Evolutionary conservation across 768 basidiomycete species (phyloP).

Genomic region (Tricholoma furcatifolium): DNA sequence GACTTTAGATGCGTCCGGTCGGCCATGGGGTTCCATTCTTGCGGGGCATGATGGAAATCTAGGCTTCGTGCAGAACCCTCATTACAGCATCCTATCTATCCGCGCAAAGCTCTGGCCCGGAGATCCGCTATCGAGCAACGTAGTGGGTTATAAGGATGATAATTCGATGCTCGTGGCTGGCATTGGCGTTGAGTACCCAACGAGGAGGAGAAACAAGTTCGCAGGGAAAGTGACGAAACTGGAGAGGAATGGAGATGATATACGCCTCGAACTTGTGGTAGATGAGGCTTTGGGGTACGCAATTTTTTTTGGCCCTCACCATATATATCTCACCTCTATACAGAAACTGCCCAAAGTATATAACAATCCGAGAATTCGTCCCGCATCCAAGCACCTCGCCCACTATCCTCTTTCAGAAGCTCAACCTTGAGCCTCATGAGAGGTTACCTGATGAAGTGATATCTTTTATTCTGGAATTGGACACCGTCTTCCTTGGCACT

Average conservation of each 20-base stretch:
- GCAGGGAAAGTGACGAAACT: constrained; percentile 44
- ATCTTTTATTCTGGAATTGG: constrained; percentile 43
- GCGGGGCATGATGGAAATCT: constrained; percentile 41
- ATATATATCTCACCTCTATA: background rate
- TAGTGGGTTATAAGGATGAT: constrained; percentile 12
- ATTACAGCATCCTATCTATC: constrained; percentile 36
- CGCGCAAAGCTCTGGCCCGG: constrained; percentile 48
- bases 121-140: constrained; percentile 49
- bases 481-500: constrained; percentile 58
- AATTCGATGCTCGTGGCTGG: constrained; percentile 44
- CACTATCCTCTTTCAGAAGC: constrained; percentile 31
- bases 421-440: constrained; percentile 31
- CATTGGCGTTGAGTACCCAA: constrained; percentile 57
- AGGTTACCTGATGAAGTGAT: constrained; percentile 51
- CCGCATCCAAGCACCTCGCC: constrained; percentile 41
- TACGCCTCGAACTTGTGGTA: constrained; percentile 43
- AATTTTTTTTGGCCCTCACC: background rate
- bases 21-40: constrained; percentile 63
- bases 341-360: constrained; percentile 73
- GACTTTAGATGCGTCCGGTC: constrained; percentile 45
- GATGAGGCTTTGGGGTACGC: constrained; percentile 58
- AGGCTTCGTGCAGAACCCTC: constrained; percentile 42
- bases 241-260: constrained; percentile 22
- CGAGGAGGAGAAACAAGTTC: constrained; percentile 62
- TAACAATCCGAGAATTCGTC: constrained; percentile 52